A percentile compares a stretch with the other conserved stretches of the same genome.
Evolutionary conservation across 1,284 basidiomycete species (phyloP).

Genomic region (Agroathelia rolfsii): DNA sequence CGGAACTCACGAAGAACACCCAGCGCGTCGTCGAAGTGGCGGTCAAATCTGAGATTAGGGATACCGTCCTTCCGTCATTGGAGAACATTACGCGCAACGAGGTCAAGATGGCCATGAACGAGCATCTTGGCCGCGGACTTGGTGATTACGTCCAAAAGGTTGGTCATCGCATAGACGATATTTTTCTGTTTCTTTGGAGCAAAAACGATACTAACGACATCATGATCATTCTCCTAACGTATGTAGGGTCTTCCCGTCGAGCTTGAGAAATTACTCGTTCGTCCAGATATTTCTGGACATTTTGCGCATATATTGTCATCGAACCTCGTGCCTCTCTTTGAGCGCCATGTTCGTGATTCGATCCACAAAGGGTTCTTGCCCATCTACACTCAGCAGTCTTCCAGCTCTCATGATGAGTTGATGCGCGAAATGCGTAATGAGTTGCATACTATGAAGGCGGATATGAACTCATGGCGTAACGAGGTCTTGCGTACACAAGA

Average conservation of each 20-base stretch:
- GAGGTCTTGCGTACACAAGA: constrained; percentile 68
- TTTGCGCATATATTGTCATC: constrained; percentile 62
- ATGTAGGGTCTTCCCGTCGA: constrained; percentile 61
- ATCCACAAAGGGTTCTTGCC: constrained; percentile 66
- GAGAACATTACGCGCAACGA: constrained; percentile 71
- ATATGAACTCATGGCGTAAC: constrained; percentile 67
- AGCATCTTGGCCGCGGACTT: constrained; percentile 63
- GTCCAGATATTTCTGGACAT: constrained; percentile 67
- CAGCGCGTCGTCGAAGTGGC: constrained; percentile 78
- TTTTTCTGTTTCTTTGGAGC: constrained; percentile 2
- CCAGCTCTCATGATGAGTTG: constrained; percentile 66
- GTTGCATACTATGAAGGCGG: constrained; percentile 64
- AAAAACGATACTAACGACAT: constrained; percentile 9
- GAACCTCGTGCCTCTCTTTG: constrained; percentile 61
- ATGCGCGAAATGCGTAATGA: constrained; percentile 64
- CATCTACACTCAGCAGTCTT: constrained; percentile 58
- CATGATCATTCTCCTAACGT: constrained; percentile 9
- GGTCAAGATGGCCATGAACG: constrained; percentile 63
- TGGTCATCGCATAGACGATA: constrained; percentile 16
- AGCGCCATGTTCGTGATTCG: constrained; percentile 71
- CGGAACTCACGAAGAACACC: constrained; percentile 74
- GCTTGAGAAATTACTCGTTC: constrained; percentile 64
- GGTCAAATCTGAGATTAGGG: constrained; percentile 71
- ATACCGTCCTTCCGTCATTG: constrained; percentile 68
- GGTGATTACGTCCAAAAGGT: constrained; percentile 67